phyloP scores from a whole-genome alignment of 176 grass and related monocot species.

The Paspalum vaginatum region DNA sequence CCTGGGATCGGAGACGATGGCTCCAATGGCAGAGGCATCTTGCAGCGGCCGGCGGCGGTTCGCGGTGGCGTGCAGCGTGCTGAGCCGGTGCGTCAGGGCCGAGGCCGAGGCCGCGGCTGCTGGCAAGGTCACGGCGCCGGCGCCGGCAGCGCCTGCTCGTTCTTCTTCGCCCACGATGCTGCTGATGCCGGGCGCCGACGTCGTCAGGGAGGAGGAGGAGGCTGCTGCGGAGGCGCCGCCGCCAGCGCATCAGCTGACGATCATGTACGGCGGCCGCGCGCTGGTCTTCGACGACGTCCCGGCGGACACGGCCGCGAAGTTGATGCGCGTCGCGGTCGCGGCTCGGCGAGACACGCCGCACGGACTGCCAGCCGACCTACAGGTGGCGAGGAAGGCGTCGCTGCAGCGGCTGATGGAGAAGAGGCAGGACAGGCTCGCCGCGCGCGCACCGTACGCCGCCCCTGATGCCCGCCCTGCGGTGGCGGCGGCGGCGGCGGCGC shows the following conservation, averaged over 20 bases:
- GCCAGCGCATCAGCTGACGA: conserved; percentile 42
- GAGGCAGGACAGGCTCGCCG: conserved; percentile 52
- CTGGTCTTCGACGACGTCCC: conserved; percentile 62
- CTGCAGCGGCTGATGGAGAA: conserved; percentile 68
- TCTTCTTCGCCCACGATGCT: background rate
- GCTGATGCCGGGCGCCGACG: conserved; percentile 36
- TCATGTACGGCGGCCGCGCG: conserved; percentile 57
- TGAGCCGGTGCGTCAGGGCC: conserved; percentile 59
- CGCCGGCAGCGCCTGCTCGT: background rate
- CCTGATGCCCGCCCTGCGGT: background rate
- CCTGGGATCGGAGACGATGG: background rate
- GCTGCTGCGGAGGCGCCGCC: background rate
- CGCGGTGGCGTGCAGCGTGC: conserved; percentile 45
- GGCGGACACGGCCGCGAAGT: conserved; percentile 39
- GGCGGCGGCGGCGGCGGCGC: too few species aligned
- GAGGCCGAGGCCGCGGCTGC: background rate
- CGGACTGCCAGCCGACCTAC: conserved; percentile 35
- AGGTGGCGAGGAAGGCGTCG: conserved; percentile 62
- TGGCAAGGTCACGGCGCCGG: background rate
- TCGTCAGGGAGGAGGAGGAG: background rate
- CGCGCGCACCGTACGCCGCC: conserved; percentile 28
- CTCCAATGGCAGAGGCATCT: background rate
- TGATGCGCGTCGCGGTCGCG: background rate
- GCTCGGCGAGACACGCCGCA: too few species aligned
- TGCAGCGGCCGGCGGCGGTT: conserved; percentile 28